Base-by-base conservation (phyloP, 192 early-diverging fungal genomes). In the Geranomyces michiganensis region DNA sequence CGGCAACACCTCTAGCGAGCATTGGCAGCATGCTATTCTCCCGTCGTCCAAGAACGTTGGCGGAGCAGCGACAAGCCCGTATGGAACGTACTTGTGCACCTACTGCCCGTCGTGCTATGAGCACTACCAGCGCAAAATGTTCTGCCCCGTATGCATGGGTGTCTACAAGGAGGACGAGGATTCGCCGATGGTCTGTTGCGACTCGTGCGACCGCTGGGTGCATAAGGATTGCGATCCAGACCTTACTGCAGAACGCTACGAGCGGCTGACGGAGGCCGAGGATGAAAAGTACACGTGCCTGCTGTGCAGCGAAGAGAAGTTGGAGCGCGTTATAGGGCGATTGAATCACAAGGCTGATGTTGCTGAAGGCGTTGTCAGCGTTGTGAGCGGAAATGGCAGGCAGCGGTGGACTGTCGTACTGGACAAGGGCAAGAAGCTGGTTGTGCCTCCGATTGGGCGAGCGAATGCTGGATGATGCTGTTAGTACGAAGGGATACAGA, bases 161-260 rank as follows among this genome's bases (percentile, higher is more conserved):
- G 73, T 81, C n/a, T 85, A 79, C 31, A 55, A 58, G 12, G 69
- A 76, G 51, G 81, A 85, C 45, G 84, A 81, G 41, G 84, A 82
- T 30, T 47, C 73, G 3, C 70, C 75, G 13, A 85, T 85, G 84
- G 84, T 75, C 21, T 82, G 78, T 67, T 85, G 84, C 71, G 84
- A 82, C 56, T 46, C 47, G 1, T 84, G 83, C 70, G 83, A 81
- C 53, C 81, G 83, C 69, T 85, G 84, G 84, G 74, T 85, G 32
- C 84, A 85, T 61, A 81, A 79, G 10, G 79, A 76, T n/a, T 85
- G 84, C 67, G 84, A 85, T 61, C 74, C 78, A 26, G 69, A 74
- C 10, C 68, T 85, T 14, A 79, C 78, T 12, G 77, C 76, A 46
- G 70, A 59, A 22, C 30, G 47, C 27, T 85, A 84, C 70, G 59